Evolutionary conservation across 768 basidiomycete species (phyloP).

Genomic region (Cystobasidiopsis lactophilus): DNA sequence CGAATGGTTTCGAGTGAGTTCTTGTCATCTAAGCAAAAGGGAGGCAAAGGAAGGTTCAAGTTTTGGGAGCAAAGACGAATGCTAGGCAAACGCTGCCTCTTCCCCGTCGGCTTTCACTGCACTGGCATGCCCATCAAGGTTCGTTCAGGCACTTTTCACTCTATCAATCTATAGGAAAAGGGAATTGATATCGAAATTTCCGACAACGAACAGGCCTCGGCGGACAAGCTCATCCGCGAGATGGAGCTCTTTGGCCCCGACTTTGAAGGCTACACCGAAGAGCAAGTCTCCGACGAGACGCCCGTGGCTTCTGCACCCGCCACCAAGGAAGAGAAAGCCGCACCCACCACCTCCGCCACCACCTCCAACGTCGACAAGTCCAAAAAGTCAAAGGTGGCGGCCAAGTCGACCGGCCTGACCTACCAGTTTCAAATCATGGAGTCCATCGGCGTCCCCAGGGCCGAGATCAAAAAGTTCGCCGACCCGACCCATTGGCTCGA

Average conservation of each 20-base stretch:
- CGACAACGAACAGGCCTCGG: conserved; percentile 42
- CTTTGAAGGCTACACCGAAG: conserved; percentile 45
- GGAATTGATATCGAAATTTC: background rate
- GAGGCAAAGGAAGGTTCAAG: background rate
- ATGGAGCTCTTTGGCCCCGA: conserved; percentile 85
- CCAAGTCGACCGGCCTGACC: conserved; percentile 75
- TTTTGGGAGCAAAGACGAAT: conserved; percentile 32
- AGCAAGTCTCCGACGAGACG: conserved; percentile 20
- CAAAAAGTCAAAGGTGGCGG: conserved; percentile 83
- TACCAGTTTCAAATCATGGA: conserved; percentile 86
- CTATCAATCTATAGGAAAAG: background rate
- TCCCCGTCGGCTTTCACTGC: conserved; percentile 94
- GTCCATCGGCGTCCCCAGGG: conserved; percentile 43
- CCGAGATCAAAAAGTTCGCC: conserved; percentile 86
- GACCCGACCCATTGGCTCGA: conserved; percentile 83
- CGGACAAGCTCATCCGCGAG: conserved; percentile 93
- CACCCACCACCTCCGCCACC: conserved; percentile 22
- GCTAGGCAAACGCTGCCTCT: conserved; percentile 79
- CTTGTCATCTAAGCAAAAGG: background rate
- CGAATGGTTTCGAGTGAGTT: conserved; percentile 59
- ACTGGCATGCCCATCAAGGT: conserved; percentile 99
- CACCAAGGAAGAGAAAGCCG: conserved; percentile 27
- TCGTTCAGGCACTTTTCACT: conserved; percentile 23
- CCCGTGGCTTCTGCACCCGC: conserved; percentile 19
- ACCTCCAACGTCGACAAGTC: conserved; percentile 39